Base-by-base conservation (phyloP, 495 filamentous ascomycete genomes). In the Cladorrhinum samala region DNA sequence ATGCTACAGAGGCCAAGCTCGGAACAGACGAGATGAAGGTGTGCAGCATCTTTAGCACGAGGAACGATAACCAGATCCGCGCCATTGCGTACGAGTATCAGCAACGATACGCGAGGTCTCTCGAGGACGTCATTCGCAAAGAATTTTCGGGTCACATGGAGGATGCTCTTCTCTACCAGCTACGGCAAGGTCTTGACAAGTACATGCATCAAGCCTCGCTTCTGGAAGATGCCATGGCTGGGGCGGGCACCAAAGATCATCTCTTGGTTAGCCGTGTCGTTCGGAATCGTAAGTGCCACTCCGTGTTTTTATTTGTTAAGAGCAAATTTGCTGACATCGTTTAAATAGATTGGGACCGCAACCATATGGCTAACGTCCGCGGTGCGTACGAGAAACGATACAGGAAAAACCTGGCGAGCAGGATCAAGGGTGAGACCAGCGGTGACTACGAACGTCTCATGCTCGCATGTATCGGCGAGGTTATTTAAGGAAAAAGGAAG, bases 71-170 rank as follows among this genome's bases (percentile, higher is more conserved):
- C 23, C 88, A 96, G 65, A 72, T 98, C 49, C 80, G 87, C 21
- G 90, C 91, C 43, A 87, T 96, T 52, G 80, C 79, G 20, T 76
- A 84, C 36, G 76, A 77, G 3, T 96, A 92, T 67, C 68, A 80
- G 41, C 69, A 77, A 25, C 81, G 79, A 39, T 93, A 87, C 63
- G 75, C 81, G 1, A 68, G 73, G 9, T 68, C 77, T 17, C 72
- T 98, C 8, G 84, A 88, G 50, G 81, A 82, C 23, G 83, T 88
- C 47, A 78, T 96, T 39, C 76, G 79, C 48, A 84, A 78, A 71
- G 84, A 93, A 62, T 95, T 96, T 69, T 85, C 84, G 1, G 92
- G 91, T 0, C 92, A 97, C 60, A 96, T 96, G 89, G 80, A 91
- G 68, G 78, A 86, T 21, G 90, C 89, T 0, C 69, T 96, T n/a